Conservation (phyloP, 805 yeast genomes). For the Candida sanyiensis region DNA sequence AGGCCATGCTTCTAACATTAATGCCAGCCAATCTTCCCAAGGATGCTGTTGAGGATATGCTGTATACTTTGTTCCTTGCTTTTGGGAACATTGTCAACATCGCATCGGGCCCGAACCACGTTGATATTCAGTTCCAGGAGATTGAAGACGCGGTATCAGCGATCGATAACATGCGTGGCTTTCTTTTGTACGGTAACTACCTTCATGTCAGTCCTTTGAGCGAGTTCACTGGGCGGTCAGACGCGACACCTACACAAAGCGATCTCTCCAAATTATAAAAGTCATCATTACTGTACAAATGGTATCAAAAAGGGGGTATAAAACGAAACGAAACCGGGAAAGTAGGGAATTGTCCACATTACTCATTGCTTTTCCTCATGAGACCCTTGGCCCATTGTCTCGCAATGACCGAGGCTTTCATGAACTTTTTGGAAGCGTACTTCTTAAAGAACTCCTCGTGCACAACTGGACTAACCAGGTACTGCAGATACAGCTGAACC, state of each 20-base stretch:
- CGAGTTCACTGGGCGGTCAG: slow-evolving; percentile 8
- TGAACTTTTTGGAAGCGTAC: slow-evolving; percentile 81
- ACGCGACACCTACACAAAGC: too few species aligned
- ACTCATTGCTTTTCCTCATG: too few species aligned
- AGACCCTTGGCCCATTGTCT: slow-evolving; percentile 75
- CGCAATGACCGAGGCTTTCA: slow-evolving; percentile 78
- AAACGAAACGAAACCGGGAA: not conserved
- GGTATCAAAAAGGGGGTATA: not conserved
- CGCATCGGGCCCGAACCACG: slow-evolving; percentile 3
- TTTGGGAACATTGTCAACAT: slow-evolving; percentile 22
- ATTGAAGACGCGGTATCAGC: slow-evolving; percentile 22
- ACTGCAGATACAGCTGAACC: slow-evolving; percentile 68
- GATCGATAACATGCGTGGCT: slow-evolving; percentile 23
- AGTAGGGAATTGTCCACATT: too few species aligned
- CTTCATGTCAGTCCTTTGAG: slow-evolving; percentile 17
- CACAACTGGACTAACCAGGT: slow-evolving; percentile 70
- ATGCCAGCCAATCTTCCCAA: slow-evolving; percentile 21
- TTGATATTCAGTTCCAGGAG: slow-evolving; percentile 24
- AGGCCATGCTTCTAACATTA: too few species aligned
- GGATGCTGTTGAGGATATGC: slow-evolving; percentile 7
- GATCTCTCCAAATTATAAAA: too few species aligned
- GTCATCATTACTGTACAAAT: slow-evolving; percentile 10
- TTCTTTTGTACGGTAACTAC: slow-evolving; percentile 13
- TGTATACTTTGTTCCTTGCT: slow-evolving; percentile 17
- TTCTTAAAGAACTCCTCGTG: slow-evolving; percentile 93